Conservation (phyloP, 495 filamentous ascomycete species). For the Melanomma pulvis-pyrius region DNA sequence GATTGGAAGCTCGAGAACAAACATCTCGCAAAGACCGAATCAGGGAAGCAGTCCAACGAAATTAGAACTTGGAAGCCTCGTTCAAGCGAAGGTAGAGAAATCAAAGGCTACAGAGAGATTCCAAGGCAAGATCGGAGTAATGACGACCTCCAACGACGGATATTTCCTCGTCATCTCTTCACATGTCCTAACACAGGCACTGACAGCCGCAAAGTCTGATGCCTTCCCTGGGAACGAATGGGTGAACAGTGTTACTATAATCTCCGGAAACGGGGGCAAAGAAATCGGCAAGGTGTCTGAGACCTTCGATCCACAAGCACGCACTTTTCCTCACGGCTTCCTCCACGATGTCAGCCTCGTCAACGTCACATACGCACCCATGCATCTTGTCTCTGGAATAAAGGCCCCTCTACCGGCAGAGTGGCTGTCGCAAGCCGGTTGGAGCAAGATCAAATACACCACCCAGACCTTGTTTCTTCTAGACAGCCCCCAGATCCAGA, state of each 20-base stretch:
- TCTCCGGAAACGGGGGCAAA: neutral
- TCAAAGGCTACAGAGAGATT: constrained; percentile 1
- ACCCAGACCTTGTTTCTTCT: neutral
- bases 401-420: neutral
- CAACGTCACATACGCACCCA: neutral
- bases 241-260: neutral
- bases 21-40: neutral
- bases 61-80: neutral
- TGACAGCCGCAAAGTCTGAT: neutral
- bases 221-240: neutral
- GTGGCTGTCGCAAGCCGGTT: neutral
- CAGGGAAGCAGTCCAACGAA: neutral
- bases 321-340: neutral
- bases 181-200: neutral
- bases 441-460: neutral
- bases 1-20: neutral
- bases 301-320: neutral
- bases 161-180: neutral
- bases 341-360: constrained; percentile 1
- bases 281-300: neutral
- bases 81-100: neutral
- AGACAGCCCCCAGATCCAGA: neutral
- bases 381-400: neutral
- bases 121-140: constrained; percentile 3
- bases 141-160: neutral